phyloP scores from a whole-genome alignment of 345 rosid genomes.

The Isatis tinctoria region DNA sequence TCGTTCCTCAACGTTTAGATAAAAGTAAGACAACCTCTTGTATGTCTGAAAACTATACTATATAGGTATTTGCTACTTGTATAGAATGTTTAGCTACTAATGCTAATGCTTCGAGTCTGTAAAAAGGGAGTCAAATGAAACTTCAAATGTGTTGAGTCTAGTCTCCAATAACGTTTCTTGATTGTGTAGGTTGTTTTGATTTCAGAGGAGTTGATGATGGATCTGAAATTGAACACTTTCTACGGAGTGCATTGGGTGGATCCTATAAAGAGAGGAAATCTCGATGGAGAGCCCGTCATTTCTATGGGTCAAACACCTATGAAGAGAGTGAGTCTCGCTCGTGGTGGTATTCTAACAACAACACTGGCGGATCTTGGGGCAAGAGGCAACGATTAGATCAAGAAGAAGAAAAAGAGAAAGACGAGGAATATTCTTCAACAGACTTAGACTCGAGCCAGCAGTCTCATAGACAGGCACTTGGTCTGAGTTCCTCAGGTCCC shows the following conservation, averaged over 20 bases:
- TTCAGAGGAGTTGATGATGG: slow-evolving; percentile 52
- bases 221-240: slow-evolving; percentile 42
- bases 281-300: slow-evolving; percentile 26
- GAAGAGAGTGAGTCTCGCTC: slow-evolving; percentile 41
- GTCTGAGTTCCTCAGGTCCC: slow-evolving; percentile 65
- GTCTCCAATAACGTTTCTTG: not conserved
- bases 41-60: not conserved
- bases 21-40: slow-evolving; percentile 48
- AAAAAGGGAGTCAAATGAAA: not conserved
- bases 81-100: not conserved
- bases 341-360: slow-evolving; percentile 30
- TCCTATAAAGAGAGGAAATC: slow-evolving; percentile 31
- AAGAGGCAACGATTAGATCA: slow-evolving; percentile 44
- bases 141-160: not conserved
- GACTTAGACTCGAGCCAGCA: slow-evolving; percentile 33
- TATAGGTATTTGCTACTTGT: not conserved
- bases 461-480: slow-evolving; percentile 66
- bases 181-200: slow-evolving; percentile 49
- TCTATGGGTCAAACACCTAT: slow-evolving; percentile 37
- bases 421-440: slow-evolving; percentile 42
- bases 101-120: not conserved
- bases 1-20: slow-evolving; percentile 28
- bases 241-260: slow-evolving; percentile 58
- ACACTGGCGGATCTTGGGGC: slow-evolving; percentile 30
- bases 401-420: slow-evolving; percentile 41